Base-by-base conservation (phyloP, 1,284 basidiomycete species). In the Melampsora larici-populina region DNA sequence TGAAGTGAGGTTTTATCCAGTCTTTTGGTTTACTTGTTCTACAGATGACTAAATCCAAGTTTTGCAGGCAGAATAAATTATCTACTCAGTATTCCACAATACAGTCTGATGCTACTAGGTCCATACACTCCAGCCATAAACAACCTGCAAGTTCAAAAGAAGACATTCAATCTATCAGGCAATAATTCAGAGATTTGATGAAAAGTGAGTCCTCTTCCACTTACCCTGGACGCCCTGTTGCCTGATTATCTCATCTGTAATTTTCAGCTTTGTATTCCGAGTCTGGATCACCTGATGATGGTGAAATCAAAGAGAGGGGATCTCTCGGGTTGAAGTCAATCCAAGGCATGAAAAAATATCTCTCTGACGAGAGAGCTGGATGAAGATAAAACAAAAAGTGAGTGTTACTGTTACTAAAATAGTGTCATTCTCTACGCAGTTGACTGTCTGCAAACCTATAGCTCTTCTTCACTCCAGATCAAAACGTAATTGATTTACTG, bases 401-500 rank as follows among this genome's bases (percentile, higher is more conserved):
- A 26, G 72, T 64, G 33, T 24, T 24, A 6, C 7, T 15, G 8
- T 17, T 60, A 24, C 1, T 15, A 1, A 60, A 6, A 24, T 5
- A 60, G 29, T 60, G 9, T 43, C 11, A 13, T 24, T n/a, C 21
- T 60, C 9, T n/a, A 31, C 21, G n/a, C 15, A 17, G 8, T 8
- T 60, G 5, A 21, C 11, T 65, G 17, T 49, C 31, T 26, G 24
- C 29, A 31, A 31, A 15, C n/a, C 17, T 46, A 63, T 24, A n/a
- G n/a, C n/a, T 26, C 48, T 51, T n/a, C 29, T 58, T 4, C 51
- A 11, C 21, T 72, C n/a, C 0, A 75, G 72, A 75, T 18, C 72
- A 75, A 67, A 24, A 40, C 40, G 72, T 75, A 31, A 75, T 75
- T n/a, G 64, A 75, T 17, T 67, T 75, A 24, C 64, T 75, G 21